Evolutionary conservation across 805 yeast genomes (phyloP), one percentile per base, ranked within the genome.

Genomic region (Grigorovia jiainica): DNA sequence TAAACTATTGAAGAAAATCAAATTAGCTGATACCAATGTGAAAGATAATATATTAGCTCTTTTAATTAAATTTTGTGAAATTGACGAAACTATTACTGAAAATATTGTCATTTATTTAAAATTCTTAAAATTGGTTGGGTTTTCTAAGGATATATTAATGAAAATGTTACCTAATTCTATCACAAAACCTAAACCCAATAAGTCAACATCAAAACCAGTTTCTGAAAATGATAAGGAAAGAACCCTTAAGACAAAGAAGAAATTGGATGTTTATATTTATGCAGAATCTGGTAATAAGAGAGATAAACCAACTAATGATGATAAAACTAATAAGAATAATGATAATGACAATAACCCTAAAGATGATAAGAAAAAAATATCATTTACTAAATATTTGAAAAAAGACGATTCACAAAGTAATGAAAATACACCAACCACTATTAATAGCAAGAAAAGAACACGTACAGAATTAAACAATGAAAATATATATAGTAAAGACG

Each of bases 301-400:
- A 17, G 19, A 11, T 25, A 18, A 25, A 23, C 6, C 9, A 5
- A 10, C 24, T 15, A 13, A 20, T 13, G 19, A 19, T 18, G 18
- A 7, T 10, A 36, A 5, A n/a, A 16, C 2, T 7, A 17, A 2
- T 9, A 10, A 29, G 9, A 36, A 7, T 25, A 17, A 16, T 18
- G 24, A 13, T 5, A 27, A 36, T n/a, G 15, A 17, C 11, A 31
- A 36, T 19, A 21, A 35, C 9, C 3, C 21, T 24, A 24, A 16
- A 23, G 38, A 35, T 8, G 38, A 51, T 10, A 57, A 57, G 43
- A 60, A 60, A 40, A 59, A 59, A 42, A 58, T 60, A n/a, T 57
- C 65, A 18, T 60, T 60, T 39, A 54, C 62, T 1, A 58, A 52
- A 38, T 60, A 60, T 40, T 36, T 58, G 34, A 60, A 60, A 25